A percentile compares a stretch with the other conserved stretches of the same genome.
These are phyloP conservation scores for Aspergillus costaricaensis DNA, from an alignment of 2,329 filamentous ascomycete species.

Conservation along the genomic window DNA sequence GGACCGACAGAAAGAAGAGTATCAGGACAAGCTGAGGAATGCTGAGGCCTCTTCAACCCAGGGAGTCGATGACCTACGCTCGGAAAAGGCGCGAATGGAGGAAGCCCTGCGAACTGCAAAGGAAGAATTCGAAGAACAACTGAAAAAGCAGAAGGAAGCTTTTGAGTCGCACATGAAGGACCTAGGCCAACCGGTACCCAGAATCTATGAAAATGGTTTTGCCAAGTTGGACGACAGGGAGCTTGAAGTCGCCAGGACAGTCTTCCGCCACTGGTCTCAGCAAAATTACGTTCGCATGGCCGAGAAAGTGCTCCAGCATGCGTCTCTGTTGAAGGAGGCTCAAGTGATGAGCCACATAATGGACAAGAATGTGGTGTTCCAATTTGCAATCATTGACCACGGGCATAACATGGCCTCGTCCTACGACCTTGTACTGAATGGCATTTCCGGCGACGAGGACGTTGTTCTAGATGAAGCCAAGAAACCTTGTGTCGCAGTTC, in stretches of 20 bases:
- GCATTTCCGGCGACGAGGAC: slow-evolving; percentile 83
- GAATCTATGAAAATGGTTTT: slow-evolving; percentile 48
- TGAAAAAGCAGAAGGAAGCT: slow-evolving; percentile 78
- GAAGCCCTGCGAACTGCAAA: slow-evolving; percentile 75
- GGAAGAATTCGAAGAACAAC: slow-evolving; percentile 82
- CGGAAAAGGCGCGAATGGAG: slow-evolving; percentile 84
- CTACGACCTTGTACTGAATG: slow-evolving; percentile 94
- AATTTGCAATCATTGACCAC: slow-evolving; percentile 87
- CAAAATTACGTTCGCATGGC: slow-evolving; percentile 92
- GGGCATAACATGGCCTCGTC: slow-evolving; percentile 89
- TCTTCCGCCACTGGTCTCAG: slow-evolving; percentile 74
- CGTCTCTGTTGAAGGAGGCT: slow-evolving; percentile 85
- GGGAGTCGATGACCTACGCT: slow-evolving; percentile 79
- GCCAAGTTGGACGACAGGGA: slow-evolving; percentile 69
- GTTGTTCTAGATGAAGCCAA: slow-evolving; percentile 74
- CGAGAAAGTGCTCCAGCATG: slow-evolving; percentile 85
- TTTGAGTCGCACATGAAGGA: slow-evolving; percentile 84
- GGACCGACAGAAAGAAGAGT: slow-evolving; percentile 82
- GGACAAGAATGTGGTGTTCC: slow-evolving; percentile 88
- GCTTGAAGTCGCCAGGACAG: slow-evolving; percentile 66
- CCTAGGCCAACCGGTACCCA: slow-evolving; percentile 62
- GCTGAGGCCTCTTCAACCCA: slow-evolving; percentile 70
- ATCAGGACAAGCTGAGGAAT: slow-evolving; percentile 72
- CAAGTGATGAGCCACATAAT: slow-evolving; percentile 98
- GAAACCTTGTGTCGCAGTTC: slow-evolving; percentile 88